Conservation (phyloP, 768 basidiomycete species). For the Auricularia sp. region DNA sequence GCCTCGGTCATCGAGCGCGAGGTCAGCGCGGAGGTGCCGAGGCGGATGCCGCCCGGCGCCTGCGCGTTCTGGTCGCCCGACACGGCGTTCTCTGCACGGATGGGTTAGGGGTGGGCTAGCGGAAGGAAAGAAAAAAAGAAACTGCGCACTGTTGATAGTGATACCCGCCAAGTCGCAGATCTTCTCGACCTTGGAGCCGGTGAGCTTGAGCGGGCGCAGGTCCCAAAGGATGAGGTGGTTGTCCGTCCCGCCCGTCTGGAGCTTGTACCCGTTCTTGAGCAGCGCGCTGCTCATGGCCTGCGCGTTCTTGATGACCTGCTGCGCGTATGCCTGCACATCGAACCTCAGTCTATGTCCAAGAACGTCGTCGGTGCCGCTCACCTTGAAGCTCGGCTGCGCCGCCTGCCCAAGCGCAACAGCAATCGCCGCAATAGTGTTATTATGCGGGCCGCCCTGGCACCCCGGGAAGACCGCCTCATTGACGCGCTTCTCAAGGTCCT, state of each 20-base stretch:
- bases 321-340: constrained; percentile 52
- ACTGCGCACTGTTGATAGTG: constrained; percentile 85
- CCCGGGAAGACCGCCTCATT: constrained; percentile 99
- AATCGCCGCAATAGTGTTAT: constrained; percentile 94
- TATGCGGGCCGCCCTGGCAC: constrained; percentile 99
- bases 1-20: constrained; percentile 87
- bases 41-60: constrained; percentile 92
- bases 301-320: constrained; percentile 89
- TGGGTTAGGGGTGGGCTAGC: neutral
- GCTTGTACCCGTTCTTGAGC: constrained; percentile 76
- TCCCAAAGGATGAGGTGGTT: constrained; percentile 99
- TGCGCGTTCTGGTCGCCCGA: constrained; percentile 84
- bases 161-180: constrained; percentile 94
- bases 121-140: neutral
- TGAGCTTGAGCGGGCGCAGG: constrained; percentile 85
- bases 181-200: constrained; percentile 98
- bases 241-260: constrained; percentile 94
- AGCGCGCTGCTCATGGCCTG: constrained; percentile 64
- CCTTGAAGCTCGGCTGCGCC: constrained; percentile 76
- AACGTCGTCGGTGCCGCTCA: too few species aligned
- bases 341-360: too few species aligned
- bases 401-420: constrained; percentile 91
- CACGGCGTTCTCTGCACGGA: constrained; percentile 75
- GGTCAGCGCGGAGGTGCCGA: constrained; percentile 89
- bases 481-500: constrained; percentile 91